Base-by-base conservation (phyloP, 768 basidiomycete species). In the Tulasnella calospora region DNA sequence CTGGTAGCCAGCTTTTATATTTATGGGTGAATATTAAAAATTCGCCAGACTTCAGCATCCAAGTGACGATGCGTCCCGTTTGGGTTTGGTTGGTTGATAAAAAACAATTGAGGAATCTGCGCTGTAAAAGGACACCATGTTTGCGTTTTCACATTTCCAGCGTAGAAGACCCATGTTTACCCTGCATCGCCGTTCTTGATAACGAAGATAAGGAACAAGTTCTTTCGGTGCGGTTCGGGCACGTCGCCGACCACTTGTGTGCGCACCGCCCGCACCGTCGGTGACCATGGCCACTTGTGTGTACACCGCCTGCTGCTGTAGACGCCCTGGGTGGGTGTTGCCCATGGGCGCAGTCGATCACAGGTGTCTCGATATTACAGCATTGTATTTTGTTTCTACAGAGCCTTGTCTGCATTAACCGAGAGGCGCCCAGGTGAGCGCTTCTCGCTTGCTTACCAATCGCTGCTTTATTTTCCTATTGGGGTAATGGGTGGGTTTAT, bases 241-340 rank as follows among this genome's bases (percentile, higher is more conserved):
- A 67, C 61, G n/a, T 67, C 61, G 41, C 6, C 41, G 41, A 44
- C 38, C 38, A 40, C 38, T n/a, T n/a, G n/a, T n/a, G n/a, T n/a
- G n/a, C n/a, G n/a, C n/a, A n/a, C n/a, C n/a, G n/a, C n/a, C n/a
- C n/a, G n/a, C n/a, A n/a, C n/a, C n/a, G n/a, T n/a, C n/a, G n/a
- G n/a, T n/a, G n/a, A n/a, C n/a, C n/a, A n/a, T n/a, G n/a, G n/a
- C n/a, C n/a, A n/a, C n/a, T n/a, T n/a, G n/a, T n/a, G n/a, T n/a
- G n/a, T n/a, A n/a, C 61, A 67, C 61, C 27, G 61, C 61, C 61
- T n/a, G n/a, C n/a, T n/a, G n/a, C n/a, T 13, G 3, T 13, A 85
- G 61, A 67, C 61, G 61, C 61, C 61, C 23, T 5, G 47, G 2
- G 47, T 23, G 27, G 12, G 23, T n/a, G n/a, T 61, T 3, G 61